Conservation (phyloP, 2,329 filamentous ascomycete species). For the Rhynchosporium secalis region DNA sequence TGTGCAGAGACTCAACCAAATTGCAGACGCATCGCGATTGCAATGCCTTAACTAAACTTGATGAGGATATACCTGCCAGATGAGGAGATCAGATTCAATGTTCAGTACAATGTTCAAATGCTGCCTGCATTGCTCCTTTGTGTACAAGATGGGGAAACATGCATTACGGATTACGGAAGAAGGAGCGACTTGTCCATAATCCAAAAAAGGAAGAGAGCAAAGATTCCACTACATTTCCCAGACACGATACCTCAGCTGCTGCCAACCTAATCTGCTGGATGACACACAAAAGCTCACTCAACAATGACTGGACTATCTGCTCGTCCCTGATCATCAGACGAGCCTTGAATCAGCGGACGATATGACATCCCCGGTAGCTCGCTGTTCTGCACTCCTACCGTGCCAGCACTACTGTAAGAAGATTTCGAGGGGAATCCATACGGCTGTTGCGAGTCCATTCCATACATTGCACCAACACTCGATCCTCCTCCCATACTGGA, state of each 20-base stretch:
- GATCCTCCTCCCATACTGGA: slow-evolving; percentile 9
- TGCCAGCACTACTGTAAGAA: slow-evolving; percentile 5
- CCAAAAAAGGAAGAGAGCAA: neutral
- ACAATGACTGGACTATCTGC: slow-evolving; percentile 30
- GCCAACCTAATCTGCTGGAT: neutral
- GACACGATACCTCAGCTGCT: neutral
- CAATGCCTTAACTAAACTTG: neutral
- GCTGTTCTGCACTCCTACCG: slow-evolving; percentile 14
- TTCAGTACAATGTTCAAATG: too few relatives aligned
- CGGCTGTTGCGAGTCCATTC: slow-evolving; percentile 15
- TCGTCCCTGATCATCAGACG: slow-evolving; percentile 19
- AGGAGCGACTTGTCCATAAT: neutral
- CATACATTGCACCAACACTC: slow-evolving; percentile 13
- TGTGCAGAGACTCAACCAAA: neutral
- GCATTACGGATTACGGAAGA: neutral
- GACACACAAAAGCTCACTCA: slow-evolving; percentile 16
- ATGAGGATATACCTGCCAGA: neutral
- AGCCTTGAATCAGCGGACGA: slow-evolving; percentile 16
- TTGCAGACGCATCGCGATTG: neutral
- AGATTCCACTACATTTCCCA: neutral
- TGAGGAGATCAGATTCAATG: neutral
- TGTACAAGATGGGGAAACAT: neutral
- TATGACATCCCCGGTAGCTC: slow-evolving; percentile 13
- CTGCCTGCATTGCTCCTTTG: neutral
- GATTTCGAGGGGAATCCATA: slow-evolving; percentile 14